Percentiles rank a stretch among this genome's conserved stretches.
These are phyloP conservation scores for Phlyctochytrium bullatum DNA, from an alignment of 192 early-diverging fungal genomes.

Conservation along the genomic window DNA sequence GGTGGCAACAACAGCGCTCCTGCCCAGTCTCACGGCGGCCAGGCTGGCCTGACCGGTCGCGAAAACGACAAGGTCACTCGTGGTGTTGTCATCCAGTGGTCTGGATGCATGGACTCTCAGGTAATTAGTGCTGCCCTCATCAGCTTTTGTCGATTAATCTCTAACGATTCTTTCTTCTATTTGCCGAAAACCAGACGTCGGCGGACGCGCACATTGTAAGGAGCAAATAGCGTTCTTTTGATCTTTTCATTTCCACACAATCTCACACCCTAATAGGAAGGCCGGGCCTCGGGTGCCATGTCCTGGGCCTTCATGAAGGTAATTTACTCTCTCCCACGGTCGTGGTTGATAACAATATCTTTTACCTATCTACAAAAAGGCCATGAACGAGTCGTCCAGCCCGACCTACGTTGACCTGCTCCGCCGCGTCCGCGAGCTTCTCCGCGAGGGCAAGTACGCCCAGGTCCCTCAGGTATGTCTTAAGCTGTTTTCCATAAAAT, in stretches of 20 bases:
- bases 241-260: background rate
- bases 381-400: slow-evolving; percentile 9
- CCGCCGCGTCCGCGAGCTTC: slow-evolving; percentile 13
- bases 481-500: no score
- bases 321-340: no score
- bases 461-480: slow-evolving; percentile 89
- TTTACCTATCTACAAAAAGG: no score
- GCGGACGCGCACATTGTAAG: slow-evolving; percentile 47
- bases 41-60: slow-evolving; percentile 1
- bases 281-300: slow-evolving; percentile 40
- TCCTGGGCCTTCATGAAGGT: slow-evolving; percentile 39
- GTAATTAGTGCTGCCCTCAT: slow-evolving; percentile 62
- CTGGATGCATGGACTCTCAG: background rate
- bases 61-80: slow-evolving; percentile 17
- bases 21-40: slow-evolving; percentile 22
- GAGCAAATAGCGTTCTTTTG: background rate
- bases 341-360: no score
- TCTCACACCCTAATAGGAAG: slow-evolving; percentile 1
- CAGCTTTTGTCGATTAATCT: slow-evolving; percentile 68
- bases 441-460: slow-evolving; percentile 57
- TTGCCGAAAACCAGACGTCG: no score
- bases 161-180: no score
- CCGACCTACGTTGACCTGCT: slow-evolving; percentile 38
- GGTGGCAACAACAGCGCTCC: slow-evolving; percentile 8
- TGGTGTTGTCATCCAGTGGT: background rate